A percentile compares a stretch with the other conserved stretches of the same genome.
Evolutionary conservation across 805 yeast species (phyloP).

Genomic region (Saccharomycopsis microspora): DNA sequence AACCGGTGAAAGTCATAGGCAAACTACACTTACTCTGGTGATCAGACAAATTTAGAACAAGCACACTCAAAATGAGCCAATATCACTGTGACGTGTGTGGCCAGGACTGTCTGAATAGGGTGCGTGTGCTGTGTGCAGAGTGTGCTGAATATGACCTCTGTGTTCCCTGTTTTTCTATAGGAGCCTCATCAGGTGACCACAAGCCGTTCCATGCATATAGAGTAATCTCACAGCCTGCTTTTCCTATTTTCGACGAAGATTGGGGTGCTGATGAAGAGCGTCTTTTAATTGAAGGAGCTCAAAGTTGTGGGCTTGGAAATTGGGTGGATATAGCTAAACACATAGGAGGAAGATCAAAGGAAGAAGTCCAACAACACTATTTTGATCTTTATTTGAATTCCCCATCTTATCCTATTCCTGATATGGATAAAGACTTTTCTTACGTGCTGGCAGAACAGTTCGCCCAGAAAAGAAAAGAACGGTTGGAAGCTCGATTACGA

Average conservation of each 20-base stretch:
- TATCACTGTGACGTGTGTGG: slow-evolving; percentile 95
- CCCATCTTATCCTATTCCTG: slow-evolving; percentile 78
- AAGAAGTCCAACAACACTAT: slow-evolving; percentile 85
- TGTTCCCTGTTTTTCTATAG: slow-evolving; percentile 92
- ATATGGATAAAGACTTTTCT: slow-evolving; percentile 57
- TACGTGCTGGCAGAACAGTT: slow-evolving; percentile 58
- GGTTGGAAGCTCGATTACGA: slow-evolving; percentile 65
- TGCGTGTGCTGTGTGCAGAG: slow-evolving; percentile 82
- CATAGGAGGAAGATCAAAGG: slow-evolving; percentile 84
- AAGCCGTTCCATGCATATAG: slow-evolving; percentile 90
- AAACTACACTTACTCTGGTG: too few relatives aligned
- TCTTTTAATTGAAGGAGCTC: slow-evolving; percentile 80
- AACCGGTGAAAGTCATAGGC: too few relatives aligned
- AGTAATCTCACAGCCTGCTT: slow-evolving; percentile 88
- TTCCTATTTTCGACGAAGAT: slow-evolving; percentile 77
- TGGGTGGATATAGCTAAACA: slow-evolving; percentile 99
- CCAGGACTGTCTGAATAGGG: slow-evolving; percentile 89
- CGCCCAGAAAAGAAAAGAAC: slow-evolving; percentile 47
- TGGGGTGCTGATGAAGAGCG: slow-evolving; percentile 99
- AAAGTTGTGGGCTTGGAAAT: slow-evolving; percentile 84
- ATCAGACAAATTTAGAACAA: too few relatives aligned
- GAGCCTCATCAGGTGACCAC: slow-evolving; percentile 70
- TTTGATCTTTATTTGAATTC: slow-evolving; percentile 57
- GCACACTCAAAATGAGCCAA: slow-evolving; percentile 24
- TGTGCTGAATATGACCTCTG: slow-evolving; percentile 95